These are phyloP conservation scores for Lichtheimia ornata DNA, from an alignment of 371 early-diverging fungal species.

Conservation along the genomic window DNA sequence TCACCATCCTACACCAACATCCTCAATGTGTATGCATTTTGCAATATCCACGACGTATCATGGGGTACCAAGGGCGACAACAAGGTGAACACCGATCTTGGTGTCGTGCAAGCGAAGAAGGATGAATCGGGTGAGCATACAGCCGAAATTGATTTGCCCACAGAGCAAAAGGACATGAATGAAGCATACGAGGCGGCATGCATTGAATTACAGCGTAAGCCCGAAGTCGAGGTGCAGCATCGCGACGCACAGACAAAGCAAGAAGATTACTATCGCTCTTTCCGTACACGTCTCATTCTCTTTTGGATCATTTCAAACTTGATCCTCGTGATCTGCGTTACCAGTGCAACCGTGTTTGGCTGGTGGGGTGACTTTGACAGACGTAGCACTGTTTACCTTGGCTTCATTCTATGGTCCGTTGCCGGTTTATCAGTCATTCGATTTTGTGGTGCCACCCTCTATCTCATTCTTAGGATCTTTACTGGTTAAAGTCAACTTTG, in stretches of 20 bases:
- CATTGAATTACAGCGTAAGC: slow-evolving; percentile 47
- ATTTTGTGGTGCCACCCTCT: slow-evolving; percentile 78
- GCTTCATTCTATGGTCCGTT: slow-evolving; percentile 90
- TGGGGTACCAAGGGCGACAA: slow-evolving; percentile 96
- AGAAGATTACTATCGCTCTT: slow-evolving; percentile 86
- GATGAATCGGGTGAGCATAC: slow-evolving; percentile 49
- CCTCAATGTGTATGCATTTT: slow-evolving; percentile 70
- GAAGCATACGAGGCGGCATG: slow-evolving; percentile 77
- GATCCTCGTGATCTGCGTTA: slow-evolving; percentile 65
- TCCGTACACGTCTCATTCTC: slow-evolving; percentile 78
- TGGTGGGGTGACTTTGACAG: slow-evolving; percentile 38
- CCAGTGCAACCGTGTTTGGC: slow-evolving; percentile 26
- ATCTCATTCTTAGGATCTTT: slow-evolving; percentile 64
- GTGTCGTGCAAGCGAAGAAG: slow-evolving; percentile 61
- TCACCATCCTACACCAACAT: slow-evolving; percentile 66
- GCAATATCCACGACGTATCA: slow-evolving; percentile 73
- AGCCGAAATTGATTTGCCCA: slow-evolving; percentile 67
- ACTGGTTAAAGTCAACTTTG: slow-evolving; percentile 25
- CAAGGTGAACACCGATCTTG: slow-evolving; percentile 57
- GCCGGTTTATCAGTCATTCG: slow-evolving; percentile 79
- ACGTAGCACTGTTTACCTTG: slow-evolving; percentile 70
- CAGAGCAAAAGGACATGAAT: slow-evolving; percentile 78
- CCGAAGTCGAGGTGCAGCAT: slow-evolving; percentile 53
- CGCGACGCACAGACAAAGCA: slow-evolving; percentile 75
- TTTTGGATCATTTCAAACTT: slow-evolving; percentile 86